Conservation (phyloP, 352 stramenopile genomes). For the Phytopythium litorale region DNA sequence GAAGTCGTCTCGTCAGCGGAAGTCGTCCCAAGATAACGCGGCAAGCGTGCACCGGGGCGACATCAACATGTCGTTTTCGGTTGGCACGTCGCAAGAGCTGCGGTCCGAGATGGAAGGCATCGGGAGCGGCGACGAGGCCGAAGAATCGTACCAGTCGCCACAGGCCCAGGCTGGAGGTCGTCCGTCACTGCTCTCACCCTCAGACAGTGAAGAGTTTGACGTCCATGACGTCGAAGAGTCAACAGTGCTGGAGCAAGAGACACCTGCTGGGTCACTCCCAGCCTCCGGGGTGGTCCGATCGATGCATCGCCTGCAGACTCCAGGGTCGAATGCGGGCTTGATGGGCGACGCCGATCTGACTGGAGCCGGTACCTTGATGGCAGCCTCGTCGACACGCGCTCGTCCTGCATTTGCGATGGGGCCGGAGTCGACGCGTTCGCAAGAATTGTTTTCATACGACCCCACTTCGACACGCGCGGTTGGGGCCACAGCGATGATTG, state of each 20-base stretch:
- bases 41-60: constrained; percentile 70
- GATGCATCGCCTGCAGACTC: constrained; percentile 67
- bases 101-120: constrained; percentile 54
- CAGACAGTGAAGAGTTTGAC: constrained; percentile 35
- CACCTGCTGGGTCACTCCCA: constrained; percentile 38
- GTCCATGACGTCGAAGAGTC: constrained; percentile 43
- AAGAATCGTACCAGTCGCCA: constrained; percentile 22
- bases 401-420: constrained; percentile 47
- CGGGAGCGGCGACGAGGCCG: constrained; percentile 26
- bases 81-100: constrained; percentile 80
- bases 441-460: constrained; percentile 59
- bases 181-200: constrained; percentile 22
- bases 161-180: constrained; percentile 18
- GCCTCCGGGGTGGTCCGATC: constrained; percentile 50
- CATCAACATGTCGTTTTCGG: constrained; percentile 74
- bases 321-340: constrained; percentile 31
- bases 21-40: constrained; percentile 32
- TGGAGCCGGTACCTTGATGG: constrained; percentile 10
- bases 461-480: constrained; percentile 60
- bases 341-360: constrained; percentile 11
- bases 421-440: constrained; percentile 43
- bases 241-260: constrained; percentile 24
- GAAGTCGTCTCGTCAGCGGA: constrained; percentile 59
- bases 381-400: constrained; percentile 30
- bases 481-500: constrained; percentile 25